A percentile compares a stretch with the other conserved stretches of the same genome.
Evolutionary conservation across 1,284 basidiomycete genomes (phyloP).

Genomic region (Ustilago curta): DNA sequence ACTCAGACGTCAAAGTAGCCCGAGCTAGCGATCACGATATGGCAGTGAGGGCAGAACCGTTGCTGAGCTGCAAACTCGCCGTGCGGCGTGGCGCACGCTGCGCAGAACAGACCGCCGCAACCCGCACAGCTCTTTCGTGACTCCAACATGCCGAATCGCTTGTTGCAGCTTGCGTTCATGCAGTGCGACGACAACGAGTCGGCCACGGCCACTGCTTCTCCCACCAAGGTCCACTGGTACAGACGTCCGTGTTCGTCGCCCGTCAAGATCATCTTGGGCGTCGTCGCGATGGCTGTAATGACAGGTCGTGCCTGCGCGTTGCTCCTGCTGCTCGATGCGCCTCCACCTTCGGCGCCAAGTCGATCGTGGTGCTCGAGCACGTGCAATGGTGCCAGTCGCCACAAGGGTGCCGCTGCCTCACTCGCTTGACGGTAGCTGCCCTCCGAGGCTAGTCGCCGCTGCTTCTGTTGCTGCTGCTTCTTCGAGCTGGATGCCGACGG

Average conservation of each 20-base stretch:
- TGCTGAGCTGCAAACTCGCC: constrained; percentile 21
- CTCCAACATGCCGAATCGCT: constrained; percentile 61
- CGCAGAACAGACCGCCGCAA: constrained; percentile 61
- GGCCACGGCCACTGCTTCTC: constrained; percentile 56
- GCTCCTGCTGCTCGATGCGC: not conserved
- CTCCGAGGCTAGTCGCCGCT: constrained; percentile 22
- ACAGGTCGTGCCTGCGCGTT: constrained; percentile 17
- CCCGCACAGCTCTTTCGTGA: constrained; percentile 45
- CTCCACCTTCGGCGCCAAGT: constrained; percentile 5
- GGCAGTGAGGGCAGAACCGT: constrained; percentile 45
- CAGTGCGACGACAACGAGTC: constrained; percentile 46
- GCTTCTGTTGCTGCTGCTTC: constrained; percentile 11
- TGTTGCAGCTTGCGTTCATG: constrained; percentile 46
- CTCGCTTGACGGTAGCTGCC: constrained; percentile 6
- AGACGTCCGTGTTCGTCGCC: constrained; percentile 62
- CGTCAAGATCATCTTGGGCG: constrained; percentile 46
- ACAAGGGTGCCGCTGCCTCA: constrained; percentile 6
- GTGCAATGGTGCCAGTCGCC: constrained; percentile 52
- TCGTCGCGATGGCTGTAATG: constrained; percentile 40
- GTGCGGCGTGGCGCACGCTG: constrained; percentile 41
- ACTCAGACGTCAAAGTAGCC: constrained; percentile 29
- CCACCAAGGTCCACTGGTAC: constrained; percentile 63
- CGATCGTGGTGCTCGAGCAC: constrained; percentile 57
- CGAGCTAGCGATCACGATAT: constrained; percentile 27
- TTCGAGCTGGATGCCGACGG: constrained; percentile 8